Conservation (phyloP, 495 filamentous ascomycete genomes). For the Penicillium simplicissimum region DNA sequence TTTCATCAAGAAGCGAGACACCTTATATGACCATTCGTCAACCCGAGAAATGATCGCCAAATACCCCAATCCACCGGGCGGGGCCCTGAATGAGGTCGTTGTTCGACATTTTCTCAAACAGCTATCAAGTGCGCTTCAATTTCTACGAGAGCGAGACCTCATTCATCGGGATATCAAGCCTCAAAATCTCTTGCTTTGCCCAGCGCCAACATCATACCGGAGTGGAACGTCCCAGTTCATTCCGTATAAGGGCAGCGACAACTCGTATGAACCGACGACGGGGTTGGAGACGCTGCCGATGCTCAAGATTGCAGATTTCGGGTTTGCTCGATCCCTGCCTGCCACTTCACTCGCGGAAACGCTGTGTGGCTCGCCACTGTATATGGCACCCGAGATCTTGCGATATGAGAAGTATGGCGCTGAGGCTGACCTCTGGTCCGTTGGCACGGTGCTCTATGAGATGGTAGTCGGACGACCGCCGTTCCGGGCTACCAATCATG, state of each 20-base stretch:
- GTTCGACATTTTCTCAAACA: conserved; percentile 96
- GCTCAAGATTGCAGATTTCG: conserved; percentile 97
- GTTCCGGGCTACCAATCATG: conserved; percentile 89
- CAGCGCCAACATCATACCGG: conserved; percentile 67
- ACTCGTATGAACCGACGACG: conserved; percentile 75
- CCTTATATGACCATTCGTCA: conserved; percentile 68
- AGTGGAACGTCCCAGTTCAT: conserved; percentile 49
- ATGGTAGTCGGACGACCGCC: conserved; percentile 91
- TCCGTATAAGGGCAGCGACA: conserved; percentile 65
- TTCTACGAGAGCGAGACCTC: conserved; percentile 78
- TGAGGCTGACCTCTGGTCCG: conserved; percentile 95
- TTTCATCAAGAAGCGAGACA: conserved; percentile 92
- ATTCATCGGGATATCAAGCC: conserved; percentile 98
- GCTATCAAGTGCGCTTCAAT: conserved; percentile 87
- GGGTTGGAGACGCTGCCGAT: conserved; percentile 88
- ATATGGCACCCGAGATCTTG: conserved; percentile 98
- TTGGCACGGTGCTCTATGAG: conserved; percentile 92
- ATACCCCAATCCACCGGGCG: conserved; percentile 78
- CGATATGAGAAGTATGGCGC: conserved; percentile 97
- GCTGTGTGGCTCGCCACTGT: conserved; percentile 94
- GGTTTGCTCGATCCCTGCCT: conserved; percentile 89
- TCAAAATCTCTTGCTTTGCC: conserved; percentile 89
- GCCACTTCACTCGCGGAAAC: conserved; percentile 91
- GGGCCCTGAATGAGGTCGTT: conserved; percentile 89
- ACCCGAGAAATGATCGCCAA: conserved; percentile 85